Percentiles rank a stretch among this genome's conserved stretches.
These are phyloP conservation scores for Gamarada debralockiae DNA, from an alignment of 495 filamentous ascomycete genomes.

Conservation along the genomic window DNA sequence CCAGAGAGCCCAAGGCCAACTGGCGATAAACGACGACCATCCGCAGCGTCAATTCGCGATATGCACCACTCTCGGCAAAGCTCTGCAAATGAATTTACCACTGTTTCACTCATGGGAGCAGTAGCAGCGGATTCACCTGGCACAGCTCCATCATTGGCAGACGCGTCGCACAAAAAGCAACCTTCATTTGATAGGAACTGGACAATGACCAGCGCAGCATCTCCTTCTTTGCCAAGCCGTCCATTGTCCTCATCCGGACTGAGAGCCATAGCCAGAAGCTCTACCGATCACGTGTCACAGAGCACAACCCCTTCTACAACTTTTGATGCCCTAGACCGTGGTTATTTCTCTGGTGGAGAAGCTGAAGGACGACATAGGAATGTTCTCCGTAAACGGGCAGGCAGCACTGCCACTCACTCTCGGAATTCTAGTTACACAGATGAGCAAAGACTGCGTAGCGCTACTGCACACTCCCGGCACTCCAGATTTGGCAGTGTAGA, in stretches of 20 bases:
- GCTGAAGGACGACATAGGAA: constrained; percentile 70
- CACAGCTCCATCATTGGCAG: constrained; percentile 22
- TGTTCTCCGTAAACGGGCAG: constrained; percentile 71
- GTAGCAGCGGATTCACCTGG: constrained; percentile 16
- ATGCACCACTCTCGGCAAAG: constrained; percentile 83
- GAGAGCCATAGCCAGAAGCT: constrained; percentile 29
- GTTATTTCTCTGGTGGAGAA: constrained; percentile 92
- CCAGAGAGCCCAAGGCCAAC: constrained; percentile 4
- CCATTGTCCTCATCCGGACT: constrained; percentile 45
- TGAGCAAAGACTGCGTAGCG: constrained; percentile 58
- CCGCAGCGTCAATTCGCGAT: constrained; percentile 80
- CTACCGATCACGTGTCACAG: constrained; percentile 28
- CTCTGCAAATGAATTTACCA: constrained; percentile 73
- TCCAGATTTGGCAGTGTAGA: constrained; percentile 76
- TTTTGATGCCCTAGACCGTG: constrained; percentile 69
- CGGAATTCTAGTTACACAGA: constrained; percentile 70
- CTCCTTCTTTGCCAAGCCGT: constrained; percentile 21
- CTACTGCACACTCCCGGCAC: constrained; percentile 60
- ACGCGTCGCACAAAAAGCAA: constrained; percentile 64
- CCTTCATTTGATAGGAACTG: constrained; percentile 88
- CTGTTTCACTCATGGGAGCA: constrained; percentile 38
- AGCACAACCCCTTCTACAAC: constrained; percentile 16
- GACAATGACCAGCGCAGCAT: constrained; percentile 63
- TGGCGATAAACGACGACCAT: constrained; percentile 37
- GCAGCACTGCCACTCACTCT: constrained; percentile 47